These are phyloP conservation scores for Reticulascus tulasneorum DNA, from an alignment of 2,329 filamentous ascomycete genomes.

Conservation along the genomic window DNA sequence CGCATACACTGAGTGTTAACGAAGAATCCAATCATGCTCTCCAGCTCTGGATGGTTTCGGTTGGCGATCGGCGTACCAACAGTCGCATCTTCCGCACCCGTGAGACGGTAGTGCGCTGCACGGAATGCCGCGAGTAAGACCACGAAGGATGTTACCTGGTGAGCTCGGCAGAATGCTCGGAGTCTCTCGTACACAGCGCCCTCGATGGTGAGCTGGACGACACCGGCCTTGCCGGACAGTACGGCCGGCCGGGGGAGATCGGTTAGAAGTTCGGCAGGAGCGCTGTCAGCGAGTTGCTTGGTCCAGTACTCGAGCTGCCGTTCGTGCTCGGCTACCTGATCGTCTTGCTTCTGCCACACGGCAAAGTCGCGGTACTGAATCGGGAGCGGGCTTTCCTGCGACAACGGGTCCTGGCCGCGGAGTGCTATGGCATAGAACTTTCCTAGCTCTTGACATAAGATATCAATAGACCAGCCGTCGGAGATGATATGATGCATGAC, in stretches of 20 bases:
- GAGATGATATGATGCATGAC: constrained; percentile 25
- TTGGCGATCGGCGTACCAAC: constrained; percentile 14
- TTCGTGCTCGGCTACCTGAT: constrained; percentile 12
- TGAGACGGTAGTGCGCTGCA: constrained; percentile 21
- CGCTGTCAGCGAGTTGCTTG: constrained; percentile 12
- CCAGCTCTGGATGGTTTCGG: constrained; percentile 3
- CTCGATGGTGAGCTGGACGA: constrained; percentile 5
- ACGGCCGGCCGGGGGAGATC: constrained; percentile 1
- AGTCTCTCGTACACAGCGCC: constrained; percentile 6
- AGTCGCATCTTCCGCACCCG: constrained; percentile 16
- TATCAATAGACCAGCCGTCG: constrained; percentile 24
- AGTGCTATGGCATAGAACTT: constrained; percentile 15
- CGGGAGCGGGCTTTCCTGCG: constrained; percentile 12
- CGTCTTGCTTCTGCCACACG: constrained; percentile 16
- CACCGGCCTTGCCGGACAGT: constrained; percentile 4
- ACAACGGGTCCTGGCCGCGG: constrained; percentile 9
- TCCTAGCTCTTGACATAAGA: constrained; percentile 16
- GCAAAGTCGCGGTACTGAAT: constrained; percentile 22
- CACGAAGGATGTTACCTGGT: constrained; percentile 5
- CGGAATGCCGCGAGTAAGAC: constrained; percentile 21
- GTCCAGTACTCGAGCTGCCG: constrained; percentile 20
- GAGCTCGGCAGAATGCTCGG: constrained; percentile 8
- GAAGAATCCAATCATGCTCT: constrained; percentile 18
- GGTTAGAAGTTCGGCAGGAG: constrained; percentile 3
- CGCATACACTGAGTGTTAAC: constrained; percentile 22